Percentiles rank a stretch among this genome's conserved stretches.
Conservation (phyloP, 2,329 filamentous ascomycete genomes). For the Fusarium nelsonii region DNA sequence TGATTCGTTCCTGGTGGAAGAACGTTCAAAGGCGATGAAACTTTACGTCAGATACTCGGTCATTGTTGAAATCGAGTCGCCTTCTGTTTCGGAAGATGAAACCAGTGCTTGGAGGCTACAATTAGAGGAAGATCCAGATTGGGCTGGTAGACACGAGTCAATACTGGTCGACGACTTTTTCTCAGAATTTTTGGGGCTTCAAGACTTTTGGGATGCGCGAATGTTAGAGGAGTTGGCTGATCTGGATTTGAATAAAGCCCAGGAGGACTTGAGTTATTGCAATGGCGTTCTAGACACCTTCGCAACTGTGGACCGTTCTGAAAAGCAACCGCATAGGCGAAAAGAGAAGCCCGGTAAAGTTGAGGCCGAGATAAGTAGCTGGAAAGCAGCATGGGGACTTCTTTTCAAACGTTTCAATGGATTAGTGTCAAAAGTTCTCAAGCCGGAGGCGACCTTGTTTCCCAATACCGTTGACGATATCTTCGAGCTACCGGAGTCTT, state of each 20-base stretch:
- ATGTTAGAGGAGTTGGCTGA: not conserved
- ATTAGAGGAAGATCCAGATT: constrained; percentile 5
- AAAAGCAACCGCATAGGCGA: not conserved
- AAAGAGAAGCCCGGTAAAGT: constrained; percentile 1
- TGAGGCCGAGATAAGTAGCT: constrained; percentile 4
- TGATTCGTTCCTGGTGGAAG: not conserved
- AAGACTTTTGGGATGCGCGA: not conserved
- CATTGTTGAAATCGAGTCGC: not conserved
- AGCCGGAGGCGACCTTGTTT: constrained; percentile 1
- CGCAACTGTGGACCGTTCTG: not conserved
- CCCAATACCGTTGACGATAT: constrained; percentile 1
- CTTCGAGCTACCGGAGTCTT: constrained; percentile 9
- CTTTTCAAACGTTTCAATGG: constrained; percentile 5
- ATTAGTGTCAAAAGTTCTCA: not conserved
- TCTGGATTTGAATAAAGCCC: not conserved
- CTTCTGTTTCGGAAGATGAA: not conserved
- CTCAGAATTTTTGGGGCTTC: constrained; percentile 2
- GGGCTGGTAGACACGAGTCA: constrained; percentile 7
- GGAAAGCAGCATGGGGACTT: constrained; percentile 5
- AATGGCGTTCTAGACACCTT: not conserved
- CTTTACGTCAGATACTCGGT: constrained; percentile 10
- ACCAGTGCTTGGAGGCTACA: constrained; percentile 4
- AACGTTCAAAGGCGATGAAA: not conserved
- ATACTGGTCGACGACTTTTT: constrained; percentile 2
- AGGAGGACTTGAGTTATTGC: not conserved